phyloP scores from a whole-genome alignment of 2,329 filamentous ascomycete genomes.

The Cladosporium halotolerans region DNA sequence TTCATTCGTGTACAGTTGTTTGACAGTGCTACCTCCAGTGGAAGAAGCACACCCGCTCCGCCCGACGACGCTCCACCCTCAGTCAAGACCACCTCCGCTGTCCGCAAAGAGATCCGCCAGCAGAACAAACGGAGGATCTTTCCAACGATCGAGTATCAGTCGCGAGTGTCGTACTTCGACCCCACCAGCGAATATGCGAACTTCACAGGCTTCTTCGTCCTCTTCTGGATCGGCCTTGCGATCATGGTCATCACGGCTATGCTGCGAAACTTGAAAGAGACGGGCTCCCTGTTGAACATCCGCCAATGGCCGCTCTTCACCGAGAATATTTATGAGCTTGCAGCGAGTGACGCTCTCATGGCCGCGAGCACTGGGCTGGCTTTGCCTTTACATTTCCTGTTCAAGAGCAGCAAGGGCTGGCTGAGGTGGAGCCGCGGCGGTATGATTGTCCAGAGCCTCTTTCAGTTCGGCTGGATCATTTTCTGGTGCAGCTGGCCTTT shows the following conservation, averaged over 20 bases:
- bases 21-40: constrained; percentile 13
- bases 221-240: constrained; percentile 95
- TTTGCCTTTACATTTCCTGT: constrained; percentile 66
- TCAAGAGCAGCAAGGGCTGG: constrained; percentile 49
- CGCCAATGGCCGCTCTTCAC: constrained; percentile 85
- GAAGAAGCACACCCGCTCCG: constrained; percentile 71
- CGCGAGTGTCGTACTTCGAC: constrained; percentile 92
- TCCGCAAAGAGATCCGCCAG: constrained; percentile 68
- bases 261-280: constrained; percentile 88
- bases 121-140: constrained; percentile 73
- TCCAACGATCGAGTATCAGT: constrained; percentile 84
- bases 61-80: constrained; percentile 91
- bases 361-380: constrained; percentile 65
- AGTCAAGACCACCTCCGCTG: constrained; percentile 75
- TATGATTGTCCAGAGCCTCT: constrained; percentile 75
- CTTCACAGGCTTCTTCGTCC: constrained; percentile 93
- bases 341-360: constrained; percentile 78
- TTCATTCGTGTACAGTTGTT: background rate
- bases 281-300: constrained; percentile 75
- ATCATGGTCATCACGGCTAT: constrained; percentile 97
- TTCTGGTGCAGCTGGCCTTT: constrained; percentile 79
- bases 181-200: constrained; percentile 85
- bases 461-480: constrained; percentile 70
- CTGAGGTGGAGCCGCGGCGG: constrained; percentile 72
- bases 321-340: constrained; percentile 82